Conservation (phyloP, 257 asterid genomes). For the Primulina huaijiensis region DNA sequence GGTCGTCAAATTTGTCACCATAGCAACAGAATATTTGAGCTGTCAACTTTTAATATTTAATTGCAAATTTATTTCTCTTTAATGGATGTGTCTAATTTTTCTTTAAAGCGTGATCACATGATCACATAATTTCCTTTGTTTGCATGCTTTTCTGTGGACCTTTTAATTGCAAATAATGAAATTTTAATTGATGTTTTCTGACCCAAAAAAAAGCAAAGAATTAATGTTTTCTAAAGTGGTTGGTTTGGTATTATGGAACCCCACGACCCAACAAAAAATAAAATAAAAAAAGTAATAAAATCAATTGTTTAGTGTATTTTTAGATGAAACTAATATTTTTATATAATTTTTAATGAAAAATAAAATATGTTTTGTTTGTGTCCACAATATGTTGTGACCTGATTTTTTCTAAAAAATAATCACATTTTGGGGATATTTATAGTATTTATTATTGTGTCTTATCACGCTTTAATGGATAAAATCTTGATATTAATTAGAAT, state of each 20-base stretch:
- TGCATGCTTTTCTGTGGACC: constrained; percentile 12
- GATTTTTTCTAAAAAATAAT: too few relatives aligned
- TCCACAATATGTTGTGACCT: too few relatives aligned
- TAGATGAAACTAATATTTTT: background rate
- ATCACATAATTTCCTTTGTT: background rate
- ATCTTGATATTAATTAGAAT: too few relatives aligned
- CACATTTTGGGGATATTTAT: background rate
- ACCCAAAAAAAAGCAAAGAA: background rate
- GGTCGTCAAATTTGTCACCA: background rate
- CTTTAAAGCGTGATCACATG: constrained; percentile 2
- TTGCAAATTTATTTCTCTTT: background rate
- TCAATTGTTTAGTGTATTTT: background rate
- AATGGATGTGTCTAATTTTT: background rate
- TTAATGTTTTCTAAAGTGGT: background rate
- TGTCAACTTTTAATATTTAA: background rate
- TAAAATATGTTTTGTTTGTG: too few relatives aligned
- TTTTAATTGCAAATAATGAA: background rate
- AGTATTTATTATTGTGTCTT: background rate
- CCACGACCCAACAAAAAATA: background rate
- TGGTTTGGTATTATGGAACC: background rate
- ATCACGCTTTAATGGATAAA: background rate
- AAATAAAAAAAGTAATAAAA: too few relatives aligned
- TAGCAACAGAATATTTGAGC: background rate
- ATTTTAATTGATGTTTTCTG: background rate
- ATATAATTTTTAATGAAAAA: too few relatives aligned